Evolutionary conservation across 1,284 basidiomycete genomes (phyloP), one percentile per base, ranked within the genome.

Genomic region (Flammula alnicola): DNA sequence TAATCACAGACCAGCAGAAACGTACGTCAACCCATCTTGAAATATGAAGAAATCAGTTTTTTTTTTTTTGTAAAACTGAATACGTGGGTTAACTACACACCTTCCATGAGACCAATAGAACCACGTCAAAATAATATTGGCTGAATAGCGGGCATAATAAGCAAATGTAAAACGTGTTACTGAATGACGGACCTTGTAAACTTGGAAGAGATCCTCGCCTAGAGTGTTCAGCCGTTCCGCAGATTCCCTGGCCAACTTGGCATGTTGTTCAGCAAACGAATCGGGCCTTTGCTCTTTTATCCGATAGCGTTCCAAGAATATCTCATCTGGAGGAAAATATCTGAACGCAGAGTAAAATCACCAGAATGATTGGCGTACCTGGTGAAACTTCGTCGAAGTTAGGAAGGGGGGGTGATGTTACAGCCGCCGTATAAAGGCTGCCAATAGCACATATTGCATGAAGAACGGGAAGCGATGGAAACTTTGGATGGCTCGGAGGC

Each of bases 361-460:
- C 27, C 20, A 36, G 26, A 25, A 22, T 33, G 20, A 48, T 22
- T 42, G 19, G 65, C 61, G 63, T 66, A 79, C 78, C 72, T 67
- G 80, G 68, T 50, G 74, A 66, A 54, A 79, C 70, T 59, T 77
- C 64, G 40, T 70, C 64, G 60, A 78, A 73, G 60, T 81, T 70
- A 16, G 74, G 75, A 51, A 78, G 67, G 25, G 77, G 81, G 47
- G 76, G 80, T 36, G 75, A 80, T 27, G 74, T 76, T 14, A 83
- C 78, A 2, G 74, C 78, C 9, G 78, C 77, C 2, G 82, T 85
- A 56, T 86, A 88, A 27, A 84, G 70, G 55, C 83, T 84, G 19
- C 86, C 84, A 31, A 86, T 75, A 8, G 88, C 88, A 66, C 87
- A 89, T 41, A 93, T 85, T 5, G 86, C 84, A 63, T 93, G 90